Evolutionary conservation across 2,329 filamentous ascomycete genomes (phyloP).

Genomic region (Clathrospora elynae): DNA sequence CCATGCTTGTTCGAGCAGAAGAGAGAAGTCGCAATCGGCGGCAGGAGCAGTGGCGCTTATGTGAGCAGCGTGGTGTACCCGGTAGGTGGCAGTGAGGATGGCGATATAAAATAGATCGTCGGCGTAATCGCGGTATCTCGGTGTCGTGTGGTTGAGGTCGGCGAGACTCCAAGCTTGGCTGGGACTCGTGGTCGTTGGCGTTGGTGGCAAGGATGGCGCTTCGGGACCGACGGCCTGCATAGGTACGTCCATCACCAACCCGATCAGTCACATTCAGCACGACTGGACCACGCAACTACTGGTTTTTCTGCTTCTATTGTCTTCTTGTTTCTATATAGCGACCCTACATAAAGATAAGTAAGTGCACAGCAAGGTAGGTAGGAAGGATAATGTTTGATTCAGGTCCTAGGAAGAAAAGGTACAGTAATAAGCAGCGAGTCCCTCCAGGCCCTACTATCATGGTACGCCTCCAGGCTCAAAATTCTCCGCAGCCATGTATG

Average conservation of each 20-base stretch:
- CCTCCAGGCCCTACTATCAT: too few relatives aligned
- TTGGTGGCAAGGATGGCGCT: slow-evolving; percentile 23
- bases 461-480: too few relatives aligned
- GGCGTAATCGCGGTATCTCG: slow-evolving; percentile 4
- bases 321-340: neutral
- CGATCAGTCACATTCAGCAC: too few relatives aligned
- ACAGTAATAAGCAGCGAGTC: too few relatives aligned
- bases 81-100: neutral
- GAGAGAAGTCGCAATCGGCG: slow-evolving; percentile 5
- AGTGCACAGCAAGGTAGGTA: too few relatives aligned
- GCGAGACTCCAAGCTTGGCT: too few relatives aligned
- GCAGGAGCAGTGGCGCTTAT: neutral
- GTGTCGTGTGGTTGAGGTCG: slow-evolving; percentile 16
- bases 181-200: too few relatives aligned
- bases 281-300: neutral
- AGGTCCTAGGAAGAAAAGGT: too few relatives aligned
- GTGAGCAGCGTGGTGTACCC: neutral
- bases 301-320: neutral
- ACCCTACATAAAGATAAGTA: too few relatives aligned
- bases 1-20: slow-evolving; percentile 17
- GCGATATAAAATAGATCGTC: neutral
- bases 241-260: neutral
- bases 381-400: too few relatives aligned
- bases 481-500: too few relatives aligned
- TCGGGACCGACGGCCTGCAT: slow-evolving; percentile 9